Evolutionary conservation across 1,139 yeast genomes (phyloP), one percentile per base, ranked within the genome.

Genomic region (Debaryomyces coudertii): DNA sequence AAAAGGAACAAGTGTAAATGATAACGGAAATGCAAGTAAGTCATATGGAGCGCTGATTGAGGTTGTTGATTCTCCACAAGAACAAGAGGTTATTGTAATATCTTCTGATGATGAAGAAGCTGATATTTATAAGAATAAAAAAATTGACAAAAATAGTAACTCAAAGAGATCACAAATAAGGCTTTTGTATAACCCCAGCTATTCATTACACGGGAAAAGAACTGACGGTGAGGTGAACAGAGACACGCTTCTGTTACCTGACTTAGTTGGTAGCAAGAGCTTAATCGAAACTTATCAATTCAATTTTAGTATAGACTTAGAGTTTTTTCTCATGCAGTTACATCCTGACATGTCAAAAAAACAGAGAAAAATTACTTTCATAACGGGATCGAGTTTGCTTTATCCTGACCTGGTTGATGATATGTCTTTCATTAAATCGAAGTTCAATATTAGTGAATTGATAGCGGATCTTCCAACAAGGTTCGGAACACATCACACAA

Each of bases 401-500:
- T 39, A 42, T 7, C 53, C 51, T 27, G 47, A 47, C 7, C 31
- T 43, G 30, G 53, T 51, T 5, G 61, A 47, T 7, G 50, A 54
- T 4, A 46, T 42, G 1, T 36, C 36, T 1, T 42, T 50, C n/a
- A 38, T 62, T 22, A 52, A 50, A 16, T 25, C 36, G 14, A 55
- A 53, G 22, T 68, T 59, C 44, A 66, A 70, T 42, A 49, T 71
- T 2, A 44, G 51, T 3, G 69, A 72, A 44, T 58, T 72, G 1
- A 51, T 60, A 1, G 77, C 75, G 0, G 52, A 55, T 12, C 50
- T 73, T 4, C 73, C 76, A 0, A 58, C 57, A 40, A 47, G 67
- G 28, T 76, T 63, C 38, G 80, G 75, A 4, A 74, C 85, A 2
- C 90, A 85, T 57, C 90, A 85, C 58, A 74, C 87, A 2, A 85